Conservation (phyloP, 1,139 yeast genomes). For the Hanseniaspora sp. region DNA sequence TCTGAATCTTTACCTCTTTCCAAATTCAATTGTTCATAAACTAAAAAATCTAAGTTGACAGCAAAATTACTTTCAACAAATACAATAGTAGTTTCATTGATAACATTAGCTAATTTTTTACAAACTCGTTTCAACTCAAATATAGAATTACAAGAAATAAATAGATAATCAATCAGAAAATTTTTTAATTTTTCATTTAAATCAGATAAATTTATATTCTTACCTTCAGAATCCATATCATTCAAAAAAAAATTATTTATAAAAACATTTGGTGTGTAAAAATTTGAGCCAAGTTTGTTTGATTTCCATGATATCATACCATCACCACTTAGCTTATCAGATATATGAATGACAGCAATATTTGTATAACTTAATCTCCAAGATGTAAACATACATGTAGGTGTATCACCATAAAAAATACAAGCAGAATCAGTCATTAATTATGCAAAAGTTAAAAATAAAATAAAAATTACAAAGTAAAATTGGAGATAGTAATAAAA, state of each 20-base stretch:
- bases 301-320: conserved; percentile 29
- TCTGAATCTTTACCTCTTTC: conserved; percentile 10
- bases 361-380: conserved; percentile 28
- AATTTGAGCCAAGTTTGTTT: conserved; percentile 25
- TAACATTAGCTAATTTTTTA: conserved; percentile 18
- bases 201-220: conserved; percentile 15
- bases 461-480: background rate
- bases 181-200: conserved; percentile 16
- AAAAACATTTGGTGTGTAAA: conserved; percentile 27
- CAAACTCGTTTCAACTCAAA: conserved; percentile 21
- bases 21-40: conserved; percentile 10
- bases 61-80: conserved; percentile 26
- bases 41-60: conserved; percentile 23
- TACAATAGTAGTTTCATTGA: conserved; percentile 21
- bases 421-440: conserved; percentile 5
- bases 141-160: conserved; percentile 24
- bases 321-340: conserved; percentile 25
- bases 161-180: conserved; percentile 21
- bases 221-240: background rate
- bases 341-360: conserved; percentile 24
- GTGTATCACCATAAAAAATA: conserved; percentile 24
- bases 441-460: no score
- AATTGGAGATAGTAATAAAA: no score
- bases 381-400: conserved; percentile 25
- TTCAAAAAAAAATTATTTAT: conserved; percentile 21